Evolutionary conservation across 1,139 yeast species (phyloP).

Genomic region (Arxiozyma slooffiae): DNA sequence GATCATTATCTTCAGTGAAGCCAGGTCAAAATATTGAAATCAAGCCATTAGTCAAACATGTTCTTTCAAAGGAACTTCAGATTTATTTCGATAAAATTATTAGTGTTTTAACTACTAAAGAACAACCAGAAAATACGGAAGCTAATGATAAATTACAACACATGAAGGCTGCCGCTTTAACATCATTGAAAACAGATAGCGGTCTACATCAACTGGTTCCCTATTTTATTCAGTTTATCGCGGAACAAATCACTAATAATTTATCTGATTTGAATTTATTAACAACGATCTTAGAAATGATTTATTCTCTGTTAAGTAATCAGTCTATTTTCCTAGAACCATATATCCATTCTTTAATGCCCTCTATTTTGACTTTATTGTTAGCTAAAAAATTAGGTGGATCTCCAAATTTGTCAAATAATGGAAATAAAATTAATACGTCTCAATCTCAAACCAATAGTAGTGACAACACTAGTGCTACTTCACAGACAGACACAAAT

Average conservation of each 20-base stretch:
- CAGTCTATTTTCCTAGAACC: constrained; percentile 88
- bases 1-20: constrained; percentile 34
- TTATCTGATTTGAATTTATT: constrained; percentile 62
- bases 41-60: constrained; percentile 93
- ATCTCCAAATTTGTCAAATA: constrained; percentile 12
- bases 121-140: constrained; percentile 11
- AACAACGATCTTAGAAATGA: constrained; percentile 83
- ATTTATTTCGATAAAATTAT: constrained; percentile 87
- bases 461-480: neutral
- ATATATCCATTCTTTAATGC: constrained; percentile 92
- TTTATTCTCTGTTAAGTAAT: constrained; percentile 76
- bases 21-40: constrained; percentile 55
- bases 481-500: neutral
- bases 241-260: constrained; percentile 89
- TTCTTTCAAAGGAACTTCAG: constrained; percentile 85
- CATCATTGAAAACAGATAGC: constrained; percentile 79
- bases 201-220: constrained; percentile 96
- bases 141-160: constrained; percentile 40
- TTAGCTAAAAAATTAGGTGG: constrained; percentile 87
- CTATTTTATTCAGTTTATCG: constrained; percentile 88
- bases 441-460: neutral
- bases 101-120: constrained; percentile 54
- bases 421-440: neutral
- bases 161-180: constrained; percentile 68
- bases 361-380: constrained; percentile 80